phyloP scores from a whole-genome alignment of 805 yeast species.

The Vanderwaltozyma verrucispora region DNA sequence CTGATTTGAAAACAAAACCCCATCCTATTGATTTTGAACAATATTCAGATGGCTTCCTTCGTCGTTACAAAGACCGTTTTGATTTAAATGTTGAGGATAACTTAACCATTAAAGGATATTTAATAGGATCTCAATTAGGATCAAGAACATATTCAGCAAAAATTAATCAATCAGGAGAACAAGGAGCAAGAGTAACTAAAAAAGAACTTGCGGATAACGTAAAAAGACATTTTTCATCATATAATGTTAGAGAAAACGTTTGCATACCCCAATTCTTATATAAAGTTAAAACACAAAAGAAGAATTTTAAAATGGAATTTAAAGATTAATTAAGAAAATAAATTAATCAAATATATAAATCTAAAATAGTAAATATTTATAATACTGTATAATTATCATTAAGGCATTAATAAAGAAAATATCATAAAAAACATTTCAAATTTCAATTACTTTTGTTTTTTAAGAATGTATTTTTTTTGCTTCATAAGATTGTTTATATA shows the following conservation, averaged over 20 bases:
- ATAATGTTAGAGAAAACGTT: conserved; percentile 68
- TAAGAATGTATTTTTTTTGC: too few species aligned
- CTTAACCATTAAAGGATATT: conserved; percentile 56
- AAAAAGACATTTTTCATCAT: conserved; percentile 55
- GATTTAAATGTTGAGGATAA: conserved; percentile 47
- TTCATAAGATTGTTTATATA: too few species aligned
- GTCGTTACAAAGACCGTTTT: conserved; percentile 58
- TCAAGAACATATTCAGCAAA: conserved; percentile 42
- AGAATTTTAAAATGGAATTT: conserved; percentile 34
- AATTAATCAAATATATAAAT: too few species aligned
- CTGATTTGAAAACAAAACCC: conserved; percentile 39
- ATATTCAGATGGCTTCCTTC: conserved; percentile 51
- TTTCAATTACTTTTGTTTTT: not conserved
- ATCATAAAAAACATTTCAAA: too few species aligned
- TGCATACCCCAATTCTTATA: conserved; percentile 82
- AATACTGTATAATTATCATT: too few species aligned
- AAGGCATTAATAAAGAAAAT: not conserved
- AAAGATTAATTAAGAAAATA: conserved; percentile 5
- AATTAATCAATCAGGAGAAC: conserved; percentile 12
- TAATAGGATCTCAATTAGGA: conserved; percentile 65
- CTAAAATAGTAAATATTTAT: too few species aligned
- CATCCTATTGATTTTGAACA: conserved; percentile 62
- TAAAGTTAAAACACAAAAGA: conserved; percentile 63
- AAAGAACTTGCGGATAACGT: conserved; percentile 49
- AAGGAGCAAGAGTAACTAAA: conserved; percentile 40